Base-by-base conservation (phyloP, 2,329 filamentous ascomycete species). In the Fusarium mundagurra region DNA sequence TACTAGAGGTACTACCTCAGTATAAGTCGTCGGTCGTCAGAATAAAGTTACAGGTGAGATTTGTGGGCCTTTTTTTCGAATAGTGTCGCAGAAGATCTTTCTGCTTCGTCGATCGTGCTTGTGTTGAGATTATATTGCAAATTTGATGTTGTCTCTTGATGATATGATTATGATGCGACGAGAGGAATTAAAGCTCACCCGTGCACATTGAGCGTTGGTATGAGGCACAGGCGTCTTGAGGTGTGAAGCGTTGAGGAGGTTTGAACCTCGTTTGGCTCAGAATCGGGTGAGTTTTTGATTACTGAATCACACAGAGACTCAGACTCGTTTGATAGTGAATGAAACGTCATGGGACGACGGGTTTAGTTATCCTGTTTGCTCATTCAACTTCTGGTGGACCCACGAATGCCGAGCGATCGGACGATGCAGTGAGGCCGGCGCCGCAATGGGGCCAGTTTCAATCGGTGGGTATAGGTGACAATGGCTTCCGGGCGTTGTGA, bases 341-440 rank as follows among this genome's bases (percentile, higher is more conserved):
- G 41, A 62, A 67, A 68, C 72, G 76, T 78, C 76, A 78, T 77
- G 76, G 71, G 76, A 74, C 66, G 65, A 61, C 67, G 65, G 70
- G 33, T 38, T 51, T 50, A 31, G 57, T 51, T 59, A 69, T 70
- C 69, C 72, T 73, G 74, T 69, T 76, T 74, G 70, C 67, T 67
- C 73, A 51, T 74, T 63, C 68, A 68, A 60, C 24, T 53, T 64
- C 62, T 73, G 69, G 76, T 78, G 76, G 76, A 77, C 76, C 76
- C 76, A 78, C 76, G 76, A 68, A 61, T 65, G 67, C 74, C 72
- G 72, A 76, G 69, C 65, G 66, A 77, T 78, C 76, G 76, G 76
- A 78, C 61, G 76, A 78, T 78, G 72, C 47, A 76, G 51, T n/a
- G 51, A 55, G 63, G 62, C 67, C 68, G 76, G 76, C 73, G 74